Conservation (phyloP, 2,329 filamentous ascomycete genomes). For the Byssochlamys sp. region DNA sequence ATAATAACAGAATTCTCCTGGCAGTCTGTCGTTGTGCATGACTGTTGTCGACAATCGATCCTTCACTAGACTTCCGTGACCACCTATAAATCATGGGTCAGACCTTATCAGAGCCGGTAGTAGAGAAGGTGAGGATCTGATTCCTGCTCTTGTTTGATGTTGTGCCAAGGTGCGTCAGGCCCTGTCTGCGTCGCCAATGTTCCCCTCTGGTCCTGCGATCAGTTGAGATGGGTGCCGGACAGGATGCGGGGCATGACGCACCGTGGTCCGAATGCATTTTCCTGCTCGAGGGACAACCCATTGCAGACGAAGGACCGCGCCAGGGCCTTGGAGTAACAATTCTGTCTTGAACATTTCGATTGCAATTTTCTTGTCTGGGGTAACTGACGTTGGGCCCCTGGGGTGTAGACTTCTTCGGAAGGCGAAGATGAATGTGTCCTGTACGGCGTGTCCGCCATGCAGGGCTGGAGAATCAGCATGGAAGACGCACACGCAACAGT, state of each 20-base stretch:
- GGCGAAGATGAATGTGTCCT: slow-evolving; percentile 87
- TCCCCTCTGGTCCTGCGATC: neutral
- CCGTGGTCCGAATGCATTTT: neutral
- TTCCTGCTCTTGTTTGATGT: slow-evolving; percentile 12
- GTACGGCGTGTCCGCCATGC: slow-evolving; percentile 96
- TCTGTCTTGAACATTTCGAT: slow-evolving; percentile 3
- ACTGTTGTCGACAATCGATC: slow-evolving; percentile 6
- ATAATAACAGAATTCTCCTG: slow-evolving; percentile 2
- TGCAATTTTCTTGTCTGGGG: slow-evolving; percentile 4
- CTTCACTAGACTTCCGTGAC: slow-evolving; percentile 11
- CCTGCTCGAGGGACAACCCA: neutral
- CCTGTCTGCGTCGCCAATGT: neutral
- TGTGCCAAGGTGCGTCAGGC: slow-evolving; percentile 12
- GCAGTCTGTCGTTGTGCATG: slow-evolving; percentile 6
- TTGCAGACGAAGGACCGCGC: neutral
- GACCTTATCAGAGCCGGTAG: slow-evolving; percentile 95
- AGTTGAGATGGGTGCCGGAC: neutral
- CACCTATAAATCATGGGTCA: slow-evolving; percentile 68
- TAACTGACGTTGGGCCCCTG: slow-evolving; percentile 2
- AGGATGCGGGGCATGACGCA: neutral
- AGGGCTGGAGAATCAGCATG: slow-evolving; percentile 99
- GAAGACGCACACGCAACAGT: slow-evolving; percentile 88
- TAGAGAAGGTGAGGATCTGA: slow-evolving; percentile 74
- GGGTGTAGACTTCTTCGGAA: slow-evolving; percentile 65
- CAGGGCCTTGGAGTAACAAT: neutral